These are phyloP conservation scores for Alternaria gansuensis DNA, from an alignment of 2,329 filamentous ascomycete species.

Conservation along the genomic window DNA sequence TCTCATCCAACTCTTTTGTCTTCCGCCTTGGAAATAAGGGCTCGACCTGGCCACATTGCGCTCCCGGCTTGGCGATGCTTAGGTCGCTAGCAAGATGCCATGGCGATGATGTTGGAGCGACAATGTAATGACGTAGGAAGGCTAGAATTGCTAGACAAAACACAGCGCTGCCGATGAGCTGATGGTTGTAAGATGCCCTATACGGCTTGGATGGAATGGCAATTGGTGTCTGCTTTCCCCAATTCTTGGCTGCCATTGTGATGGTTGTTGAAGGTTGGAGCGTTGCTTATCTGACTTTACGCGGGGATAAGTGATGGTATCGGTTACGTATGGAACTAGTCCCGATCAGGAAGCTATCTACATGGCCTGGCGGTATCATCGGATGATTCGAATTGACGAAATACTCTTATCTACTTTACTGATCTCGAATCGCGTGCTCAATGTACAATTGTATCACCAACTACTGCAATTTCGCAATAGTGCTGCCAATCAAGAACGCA, in stretches of 20 bases:
- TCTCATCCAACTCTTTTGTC: conserved; percentile 41
- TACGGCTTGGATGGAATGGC: background rate
- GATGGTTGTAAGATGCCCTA: conserved; percentile 3
- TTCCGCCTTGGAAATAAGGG: conserved; percentile 37
- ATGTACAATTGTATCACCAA: background rate
- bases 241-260: conserved; percentile 27
- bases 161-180: conserved; percentile 12
- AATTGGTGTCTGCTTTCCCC: conserved; percentile 15
- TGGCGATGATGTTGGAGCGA: conserved; percentile 29
- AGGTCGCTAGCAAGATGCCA: conserved; percentile 21
- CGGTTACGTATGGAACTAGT: conserved; percentile 3
- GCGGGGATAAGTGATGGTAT: conserved; percentile 16
- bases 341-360: conserved; percentile 19
- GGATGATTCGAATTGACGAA: background rate
- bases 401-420: background rate
- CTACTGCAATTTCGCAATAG: background rate
- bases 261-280: conserved; percentile 13
- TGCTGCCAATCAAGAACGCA: background rate
- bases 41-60: conserved; percentile 42
- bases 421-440: background rate
- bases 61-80: conserved; percentile 8
- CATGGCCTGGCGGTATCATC: background rate
- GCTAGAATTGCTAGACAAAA: conserved; percentile 13
- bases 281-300: conserved; percentile 2
- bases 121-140: conserved; percentile 15